Evolutionary conservation across 768 basidiomycete genomes (phyloP).

Genomic region (Strobilomyces dryophilus): DNA sequence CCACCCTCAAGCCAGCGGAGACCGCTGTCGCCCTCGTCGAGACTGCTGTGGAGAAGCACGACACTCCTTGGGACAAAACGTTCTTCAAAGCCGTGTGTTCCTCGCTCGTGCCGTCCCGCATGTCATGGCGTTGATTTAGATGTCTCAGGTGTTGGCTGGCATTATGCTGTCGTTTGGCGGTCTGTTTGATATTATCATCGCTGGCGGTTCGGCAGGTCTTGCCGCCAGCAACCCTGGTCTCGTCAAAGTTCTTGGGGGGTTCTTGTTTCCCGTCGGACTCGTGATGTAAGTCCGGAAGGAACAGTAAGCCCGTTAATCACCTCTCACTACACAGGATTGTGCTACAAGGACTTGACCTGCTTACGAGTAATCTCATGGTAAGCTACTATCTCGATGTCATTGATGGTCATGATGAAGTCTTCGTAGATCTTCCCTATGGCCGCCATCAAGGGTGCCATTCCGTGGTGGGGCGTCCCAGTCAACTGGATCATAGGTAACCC

Average conservation of each 20-base stretch:
- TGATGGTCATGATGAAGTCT: background rate
- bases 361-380: slow-evolving; percentile 80
- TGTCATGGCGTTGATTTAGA: background rate
- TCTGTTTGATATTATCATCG: slow-evolving; percentile 54
- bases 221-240: slow-evolving; percentile 57
- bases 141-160: slow-evolving; percentile 58
- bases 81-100: slow-evolving; percentile 68
- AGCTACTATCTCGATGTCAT: background rate
- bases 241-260: slow-evolving; percentile 59
- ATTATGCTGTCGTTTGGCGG: slow-evolving; percentile 75
- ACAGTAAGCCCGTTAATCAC: background rate
- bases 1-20: slow-evolving; percentile 54
- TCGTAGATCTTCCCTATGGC: slow-evolving; percentile 70
- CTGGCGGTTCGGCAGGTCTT: slow-evolving; percentile 54
- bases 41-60: slow-evolving; percentile 57
- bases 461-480: slow-evolving; percentile 64
- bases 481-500: slow-evolving; percentile 65
- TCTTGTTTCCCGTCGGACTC: slow-evolving; percentile 75
- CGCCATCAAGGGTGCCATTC: slow-evolving; percentile 52
- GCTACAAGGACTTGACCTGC: slow-evolving; percentile 62
- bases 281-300: slow-evolving; percentile 48
- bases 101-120: background rate
- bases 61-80: slow-evolving; percentile 51
- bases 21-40: slow-evolving; percentile 58
- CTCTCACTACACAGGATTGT: slow-evolving; percentile 50